Evolutionary conservation across 2,329 filamentous ascomycete genomes (phyloP), one percentile per base, ranked within the genome.

Genomic region (Monosporascus sp.): DNA sequence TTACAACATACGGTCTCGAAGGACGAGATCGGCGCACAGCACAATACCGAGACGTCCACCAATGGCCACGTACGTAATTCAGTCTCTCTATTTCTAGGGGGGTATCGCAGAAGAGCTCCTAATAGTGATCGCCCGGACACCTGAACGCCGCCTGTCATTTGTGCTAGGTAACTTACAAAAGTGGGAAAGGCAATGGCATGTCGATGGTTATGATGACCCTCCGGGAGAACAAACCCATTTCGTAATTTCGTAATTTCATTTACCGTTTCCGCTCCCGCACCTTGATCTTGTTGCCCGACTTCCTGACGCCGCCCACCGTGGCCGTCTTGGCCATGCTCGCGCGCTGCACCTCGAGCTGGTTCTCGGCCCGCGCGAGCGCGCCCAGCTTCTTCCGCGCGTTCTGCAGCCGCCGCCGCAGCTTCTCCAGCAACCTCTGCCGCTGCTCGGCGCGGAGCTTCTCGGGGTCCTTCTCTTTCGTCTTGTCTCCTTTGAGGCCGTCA

Each of bases 311-410:
- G 38, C 80, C 81, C 6, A 79, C 76, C 2, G 82, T 85, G 8
- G 79, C 73, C 58, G 82, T 84, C 73, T 87, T 87, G 37, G 81
- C 81, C 82, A 85, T 86, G 65, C 78, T 81, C 18, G 81, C 79
- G 54, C 78, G 74, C 67, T 85, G 81, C 51, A 82, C 55, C 56
- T 83, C 82, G 25, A 87, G 72, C 59, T 78, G 71, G 39, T 74
- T 69, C 68, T 87, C 83, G 24, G 82, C 79, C 22, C 76, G 71
- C n/a, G 75, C 71, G 27, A 87, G 69, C 2, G 73, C 72, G 63
- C 74, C 74, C 56, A 84, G 71, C 67, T 83, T 80, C 68, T 79
- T 77, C 58, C 73, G 75, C 6, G 80, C 76, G 20, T 65, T 69
- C 50, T 74, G 73, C 20, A 85, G 69, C 56, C 78, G 78, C 41